Conservation (phyloP, 2,329 filamentous ascomycete genomes). For the Stemphylium vesicarium region DNA sequence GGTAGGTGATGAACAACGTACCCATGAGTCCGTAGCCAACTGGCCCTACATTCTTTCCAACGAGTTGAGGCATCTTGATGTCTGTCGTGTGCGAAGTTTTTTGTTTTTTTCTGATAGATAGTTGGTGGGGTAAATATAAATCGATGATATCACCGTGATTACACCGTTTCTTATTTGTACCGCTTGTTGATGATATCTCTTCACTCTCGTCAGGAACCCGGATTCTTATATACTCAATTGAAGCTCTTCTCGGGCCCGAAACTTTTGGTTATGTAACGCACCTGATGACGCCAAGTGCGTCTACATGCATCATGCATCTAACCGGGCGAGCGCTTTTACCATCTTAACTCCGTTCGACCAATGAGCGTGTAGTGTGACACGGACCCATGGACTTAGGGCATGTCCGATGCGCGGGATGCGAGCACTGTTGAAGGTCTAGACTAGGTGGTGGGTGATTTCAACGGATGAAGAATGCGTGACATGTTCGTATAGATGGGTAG, state of each 20-base stretch:
- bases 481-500: neutral
- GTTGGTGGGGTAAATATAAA: conserved; percentile 2
- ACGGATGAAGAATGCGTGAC: neutral
- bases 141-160: conserved; percentile 2
- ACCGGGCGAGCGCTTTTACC: neutral
- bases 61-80: conserved; percentile 42
- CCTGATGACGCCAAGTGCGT: conserved; percentile 7
- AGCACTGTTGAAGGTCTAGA: neutral
- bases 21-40: conserved; percentile 59
- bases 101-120: neutral
- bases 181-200: neutral
- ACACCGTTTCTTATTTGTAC: neutral
- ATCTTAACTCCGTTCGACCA: conserved; percentile 7
- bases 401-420: neutral
- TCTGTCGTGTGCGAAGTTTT: neutral
- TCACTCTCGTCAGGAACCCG: neutral
- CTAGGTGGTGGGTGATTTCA: neutral
- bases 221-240: conserved; percentile 1
- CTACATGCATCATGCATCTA: neutral
- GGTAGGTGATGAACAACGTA: conserved; percentile 13
- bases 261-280: neutral
- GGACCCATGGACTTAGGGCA: neutral
- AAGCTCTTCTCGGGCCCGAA: conserved; percentile 6
- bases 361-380: neutral
- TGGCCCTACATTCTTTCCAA: conserved; percentile 48